phyloP scores from a whole-genome alignment of 306 rosid species.

The Pueraria montana region DNA sequence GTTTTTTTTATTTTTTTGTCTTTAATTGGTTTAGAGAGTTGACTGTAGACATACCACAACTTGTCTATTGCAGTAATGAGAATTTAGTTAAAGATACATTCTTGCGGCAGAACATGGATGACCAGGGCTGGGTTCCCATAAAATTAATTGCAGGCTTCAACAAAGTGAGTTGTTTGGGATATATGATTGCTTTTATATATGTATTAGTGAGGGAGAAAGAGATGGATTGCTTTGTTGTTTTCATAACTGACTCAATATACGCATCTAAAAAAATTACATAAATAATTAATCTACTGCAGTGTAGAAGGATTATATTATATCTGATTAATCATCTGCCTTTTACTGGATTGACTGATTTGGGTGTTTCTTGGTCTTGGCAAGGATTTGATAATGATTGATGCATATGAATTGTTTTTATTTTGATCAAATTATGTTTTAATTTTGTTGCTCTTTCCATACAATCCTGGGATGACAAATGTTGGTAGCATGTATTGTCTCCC shows the following conservation, averaged over 20 bases:
- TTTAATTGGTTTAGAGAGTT: slow-evolving; percentile 41
- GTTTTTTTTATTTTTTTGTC: not conserved
- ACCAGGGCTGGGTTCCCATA: slow-evolving; percentile 88
- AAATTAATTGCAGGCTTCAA: slow-evolving; percentile 79
- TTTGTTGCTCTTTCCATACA: not conserved
- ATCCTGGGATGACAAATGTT: slow-evolving; percentile 3
- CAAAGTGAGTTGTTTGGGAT: slow-evolving; percentile 67
- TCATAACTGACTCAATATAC: not conserved
- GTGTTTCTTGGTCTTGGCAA: slow-evolving; percentile 10
- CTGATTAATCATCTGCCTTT: not conserved
- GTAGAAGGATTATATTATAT: slow-evolving; percentile 12
- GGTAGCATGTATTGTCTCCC: slow-evolving; percentile 19
- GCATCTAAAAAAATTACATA: not conserved
- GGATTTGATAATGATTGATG: not conserved
- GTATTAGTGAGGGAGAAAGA: not conserved
- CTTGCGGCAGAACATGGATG: slow-evolving; percentile 90
- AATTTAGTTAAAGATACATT: slow-evolving; percentile 81
- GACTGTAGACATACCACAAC: slow-evolving; percentile 37
- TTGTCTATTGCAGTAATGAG: slow-evolving; percentile 71
- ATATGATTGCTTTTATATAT: slow-evolving; percentile 1
- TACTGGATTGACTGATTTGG: slow-evolving; percentile 30
- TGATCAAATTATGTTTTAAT: not conserved
- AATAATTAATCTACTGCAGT: slow-evolving; percentile 3
- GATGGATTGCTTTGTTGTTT: slow-evolving; percentile 37
- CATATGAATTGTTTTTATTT: not conserved